Evolutionary conservation across 768 basidiomycete species (phyloP).

Genomic region (Hygrocybe coccinea): DNA sequence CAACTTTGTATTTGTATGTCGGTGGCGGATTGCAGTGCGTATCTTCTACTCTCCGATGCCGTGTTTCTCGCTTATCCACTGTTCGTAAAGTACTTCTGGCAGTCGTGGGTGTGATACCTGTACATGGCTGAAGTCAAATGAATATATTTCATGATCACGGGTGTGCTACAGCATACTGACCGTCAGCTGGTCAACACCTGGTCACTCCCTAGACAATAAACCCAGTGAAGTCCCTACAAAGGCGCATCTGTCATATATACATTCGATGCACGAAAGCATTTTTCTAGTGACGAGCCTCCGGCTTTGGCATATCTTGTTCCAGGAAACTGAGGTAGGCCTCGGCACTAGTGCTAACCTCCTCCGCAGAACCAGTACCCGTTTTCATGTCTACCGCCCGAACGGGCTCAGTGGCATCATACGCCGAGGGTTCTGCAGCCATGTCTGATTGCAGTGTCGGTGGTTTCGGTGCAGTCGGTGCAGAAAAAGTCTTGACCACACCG

Average conservation of each 20-base stretch:
- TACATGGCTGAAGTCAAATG: no score
- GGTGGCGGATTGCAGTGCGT: no score
- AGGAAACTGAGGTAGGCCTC: slow-evolving; percentile 76
- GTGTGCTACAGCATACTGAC: no score
- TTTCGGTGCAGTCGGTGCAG: slow-evolving; percentile 67
- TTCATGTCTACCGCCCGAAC: slow-evolving; percentile 38
- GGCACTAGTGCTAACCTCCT: slow-evolving; percentile 47
- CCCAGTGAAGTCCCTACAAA: not conserved
- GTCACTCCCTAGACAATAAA: not conserved
- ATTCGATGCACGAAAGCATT: not conserved
- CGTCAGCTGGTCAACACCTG: no score
- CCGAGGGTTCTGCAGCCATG: slow-evolving; percentile 81
- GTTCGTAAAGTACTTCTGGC: no score
- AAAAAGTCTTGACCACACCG: slow-evolving; percentile 78
- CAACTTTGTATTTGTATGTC: no score
- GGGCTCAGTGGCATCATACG: slow-evolving; percentile 83
- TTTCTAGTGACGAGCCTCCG: slow-evolving; percentile 28
- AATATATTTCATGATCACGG: no score
- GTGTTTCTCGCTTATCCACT: no score
- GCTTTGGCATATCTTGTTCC: slow-evolving; percentile 61
- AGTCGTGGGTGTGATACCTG: no score
- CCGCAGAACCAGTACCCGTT: slow-evolving; percentile 30
- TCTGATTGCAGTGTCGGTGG: slow-evolving; percentile 73
- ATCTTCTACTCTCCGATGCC: no score
- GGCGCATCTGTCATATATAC: not conserved